These are phyloP conservation scores for Fraxinus quadrangulata DNA, from an alignment of 257 asterid species.

Conservation along the genomic window DNA sequence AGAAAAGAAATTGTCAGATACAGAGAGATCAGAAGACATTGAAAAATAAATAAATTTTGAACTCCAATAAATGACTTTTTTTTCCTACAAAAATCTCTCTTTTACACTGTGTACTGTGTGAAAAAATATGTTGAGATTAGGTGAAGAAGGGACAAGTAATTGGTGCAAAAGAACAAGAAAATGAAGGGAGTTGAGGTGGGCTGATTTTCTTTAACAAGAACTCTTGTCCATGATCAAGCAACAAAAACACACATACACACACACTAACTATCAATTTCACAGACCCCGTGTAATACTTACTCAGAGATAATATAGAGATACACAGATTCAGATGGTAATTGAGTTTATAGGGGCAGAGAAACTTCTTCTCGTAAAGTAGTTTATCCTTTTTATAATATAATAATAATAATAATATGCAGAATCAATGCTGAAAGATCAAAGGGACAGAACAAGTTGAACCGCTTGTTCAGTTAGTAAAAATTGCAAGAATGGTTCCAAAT, in stretches of 20 bases:
- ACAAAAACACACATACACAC: constrained; percentile 43
- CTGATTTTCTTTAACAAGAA: constrained; percentile 33
- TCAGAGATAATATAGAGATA: neutral
- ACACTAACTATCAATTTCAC: neutral
- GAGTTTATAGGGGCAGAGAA: neutral
- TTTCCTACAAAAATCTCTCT: neutral
- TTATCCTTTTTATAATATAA: too few species aligned
- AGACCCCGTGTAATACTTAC: neutral
- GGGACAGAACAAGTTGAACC: constrained; percentile 14
- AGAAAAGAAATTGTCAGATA: constrained; percentile 54
- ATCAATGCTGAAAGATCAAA: constrained; percentile 14
- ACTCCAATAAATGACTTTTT: neutral
- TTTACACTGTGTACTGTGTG: neutral
- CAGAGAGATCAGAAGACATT: constrained; percentile 74
- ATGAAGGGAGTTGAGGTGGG: constrained; percentile 26
- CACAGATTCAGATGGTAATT: neutral
- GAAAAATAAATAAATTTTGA: neutral
- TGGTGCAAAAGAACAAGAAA: constrained; percentile 15
- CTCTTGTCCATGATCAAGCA: constrained; percentile 36
- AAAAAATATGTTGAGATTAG: neutral
- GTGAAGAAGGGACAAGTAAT: neutral
- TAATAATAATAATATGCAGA: neutral
- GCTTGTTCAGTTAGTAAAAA: too few species aligned
- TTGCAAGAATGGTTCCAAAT: neutral
- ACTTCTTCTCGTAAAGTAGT: too few species aligned